These are phyloP conservation scores for Candida anutae DNA, from an alignment of 1,139 yeast species.

Conservation along the genomic window DNA sequence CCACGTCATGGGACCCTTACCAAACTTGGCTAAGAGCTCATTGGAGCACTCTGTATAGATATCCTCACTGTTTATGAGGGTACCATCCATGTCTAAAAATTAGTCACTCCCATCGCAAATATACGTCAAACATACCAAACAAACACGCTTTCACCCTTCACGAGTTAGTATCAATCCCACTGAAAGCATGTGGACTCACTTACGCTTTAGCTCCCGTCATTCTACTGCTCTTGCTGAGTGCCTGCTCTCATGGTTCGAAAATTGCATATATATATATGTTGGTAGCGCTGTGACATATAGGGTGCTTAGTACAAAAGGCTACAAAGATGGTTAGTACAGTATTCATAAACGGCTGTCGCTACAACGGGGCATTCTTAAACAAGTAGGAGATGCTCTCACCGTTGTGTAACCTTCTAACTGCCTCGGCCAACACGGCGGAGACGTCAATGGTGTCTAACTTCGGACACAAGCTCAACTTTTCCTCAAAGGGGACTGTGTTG, in stretches of 20 bases:
- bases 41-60: conserved; percentile 74
- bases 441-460: conserved; percentile 79
- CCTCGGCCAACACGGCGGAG: conserved; percentile 89
- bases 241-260: too few relatives aligned
- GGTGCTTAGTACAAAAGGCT: not conserved
- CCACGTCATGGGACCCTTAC: conserved; percentile 82
- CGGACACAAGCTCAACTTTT: conserved; percentile 61
- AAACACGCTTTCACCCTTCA: conserved; percentile 85
- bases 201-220: too few relatives aligned
- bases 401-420: conserved; percentile 89
- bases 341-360: too few relatives aligned
- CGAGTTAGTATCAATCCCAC: too few relatives aligned
- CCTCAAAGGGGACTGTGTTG: conserved; percentile 88
- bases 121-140: conserved; percentile 45
- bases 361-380: conserved; percentile 46
- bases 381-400: conserved; percentile 78
- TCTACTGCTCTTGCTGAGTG: too few relatives aligned
- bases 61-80: conserved; percentile 84
- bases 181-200: too few relatives aligned
- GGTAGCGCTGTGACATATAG: not conserved
- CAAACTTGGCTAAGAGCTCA: conserved; percentile 55
- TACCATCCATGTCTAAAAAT: conserved; percentile 81
- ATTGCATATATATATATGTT: too few relatives aligned
- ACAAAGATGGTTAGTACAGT: too few relatives aligned
- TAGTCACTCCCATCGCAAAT: conserved; percentile 7